These are phyloP conservation scores for Aotearoamyces nothofagi DNA, from an alignment of 2,329 filamentous ascomycete genomes.

Conservation along the genomic window DNA sequence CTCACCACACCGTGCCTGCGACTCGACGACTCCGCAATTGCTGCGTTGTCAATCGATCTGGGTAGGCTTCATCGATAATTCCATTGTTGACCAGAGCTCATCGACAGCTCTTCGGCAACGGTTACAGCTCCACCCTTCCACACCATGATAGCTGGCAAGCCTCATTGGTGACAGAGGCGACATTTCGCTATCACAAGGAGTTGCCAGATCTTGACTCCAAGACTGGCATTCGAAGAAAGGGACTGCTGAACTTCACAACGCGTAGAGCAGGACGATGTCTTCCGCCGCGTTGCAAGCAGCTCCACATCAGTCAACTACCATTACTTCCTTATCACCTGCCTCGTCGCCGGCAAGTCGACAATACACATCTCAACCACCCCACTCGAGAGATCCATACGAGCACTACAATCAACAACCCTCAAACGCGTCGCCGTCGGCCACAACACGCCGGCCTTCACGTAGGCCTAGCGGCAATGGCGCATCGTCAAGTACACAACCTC, in stretches of 20 bases:
- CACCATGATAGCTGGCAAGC: constrained; percentile 29
- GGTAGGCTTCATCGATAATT: no score
- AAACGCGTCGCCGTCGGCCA: constrained; percentile 31
- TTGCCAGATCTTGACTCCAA: not conserved
- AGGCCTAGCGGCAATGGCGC: constrained; percentile 34
- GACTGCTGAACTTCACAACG: constrained; percentile 1
- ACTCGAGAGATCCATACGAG: constrained; percentile 38
- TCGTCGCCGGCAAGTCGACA: constrained; percentile 32
- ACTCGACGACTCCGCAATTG: no score
- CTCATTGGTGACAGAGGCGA: constrained; percentile 23
- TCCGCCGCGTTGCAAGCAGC: constrained; percentile 47
- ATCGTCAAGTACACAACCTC: constrained; percentile 14
- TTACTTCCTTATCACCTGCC: constrained; percentile 31
- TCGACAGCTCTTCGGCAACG: no score
- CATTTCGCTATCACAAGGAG: constrained; percentile 9
- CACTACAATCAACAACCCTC: constrained; percentile 25
- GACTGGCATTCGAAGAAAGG: constrained; percentile 4
- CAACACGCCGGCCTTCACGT: constrained; percentile 34
- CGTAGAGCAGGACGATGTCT: constrained; percentile 33
- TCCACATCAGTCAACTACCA: constrained; percentile 34
- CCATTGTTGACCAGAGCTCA: no score
- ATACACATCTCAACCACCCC: constrained; percentile 37
- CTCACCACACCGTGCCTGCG: no score
- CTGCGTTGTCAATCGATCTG: no score
- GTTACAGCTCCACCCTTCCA: no score